Base-by-base conservation (phyloP, 169 alveolate genomes). In the Plasmodium blacklocki region DNA sequence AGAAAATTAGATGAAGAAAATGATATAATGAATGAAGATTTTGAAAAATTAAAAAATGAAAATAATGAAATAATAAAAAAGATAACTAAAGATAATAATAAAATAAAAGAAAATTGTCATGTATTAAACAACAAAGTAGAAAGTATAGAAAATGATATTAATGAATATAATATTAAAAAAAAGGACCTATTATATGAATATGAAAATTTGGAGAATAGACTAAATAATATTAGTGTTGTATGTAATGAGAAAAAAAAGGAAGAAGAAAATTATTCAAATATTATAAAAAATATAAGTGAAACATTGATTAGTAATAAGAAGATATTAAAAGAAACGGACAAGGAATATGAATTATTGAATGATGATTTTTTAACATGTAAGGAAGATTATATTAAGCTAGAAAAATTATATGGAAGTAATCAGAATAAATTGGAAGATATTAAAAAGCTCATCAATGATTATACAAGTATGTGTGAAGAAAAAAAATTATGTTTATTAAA, bases 281-380 rank as follows among this genome's bases (percentile, higher is more conserved):
- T 86, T 47, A 59, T 86, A 18, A 86, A 86, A 83, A 60, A 73
- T 3, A 21, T 29, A 39, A 71, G 78, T 59, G 63, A 80, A 59
- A 62, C 15, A 6, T 12, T 63, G 63, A 76, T 85, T n/a, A 32
- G 4, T 14, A 52, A 78, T 29, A 78, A 56, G 80, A 74, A 50
- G 9, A 64, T 18, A 66, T 54, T 73, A 19, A 90, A 70, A 59
- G 80, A 90, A 26, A 80, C 43, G 2, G 80, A 90, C n/a, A 72
- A 63, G 32, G 92, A 90, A 32, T 83, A 23, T 52, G 15, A 50
- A 49, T 15, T 14, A 9, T 32, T 39, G 12, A 58, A 62, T 18
- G 89, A 90, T 43, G 63, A 73, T 32, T 74, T 47, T 26, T 72
- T 18, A n/a, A 18, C 4, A n/a, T 29, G 63, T 19, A 80, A 73